Evolutionary conservation across 2,329 filamentous ascomycete genomes (phyloP).

Genomic region (Verruconis gallopava): DNA sequence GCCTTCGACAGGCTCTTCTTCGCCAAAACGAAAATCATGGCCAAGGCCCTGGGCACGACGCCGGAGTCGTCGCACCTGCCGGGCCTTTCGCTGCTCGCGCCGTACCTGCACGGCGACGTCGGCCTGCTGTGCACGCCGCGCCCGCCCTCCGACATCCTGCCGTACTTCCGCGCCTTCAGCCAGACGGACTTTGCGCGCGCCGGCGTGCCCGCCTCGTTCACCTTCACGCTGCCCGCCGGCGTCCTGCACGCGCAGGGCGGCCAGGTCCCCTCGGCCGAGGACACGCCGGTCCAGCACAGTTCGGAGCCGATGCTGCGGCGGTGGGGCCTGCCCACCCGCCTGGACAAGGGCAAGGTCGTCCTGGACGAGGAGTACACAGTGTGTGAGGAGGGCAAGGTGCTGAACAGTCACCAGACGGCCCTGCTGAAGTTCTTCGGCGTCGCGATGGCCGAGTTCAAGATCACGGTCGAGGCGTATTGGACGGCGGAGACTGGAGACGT

Average conservation of each 20-base stretch:
- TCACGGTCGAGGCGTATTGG: conserved; percentile 57
- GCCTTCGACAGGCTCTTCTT: conserved; percentile 65
- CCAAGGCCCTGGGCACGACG: conserved; percentile 73
- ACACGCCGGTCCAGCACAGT: conserved; percentile 75
- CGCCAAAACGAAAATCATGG: conserved; percentile 98
- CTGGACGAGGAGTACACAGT: conserved; percentile 62
- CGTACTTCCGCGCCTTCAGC: conserved; percentile 59
- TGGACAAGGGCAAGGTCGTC: conserved; percentile 79
- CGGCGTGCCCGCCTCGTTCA: conserved; percentile 59
- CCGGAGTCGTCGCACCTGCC: conserved; percentile 69
- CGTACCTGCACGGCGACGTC: conserved; percentile 66
- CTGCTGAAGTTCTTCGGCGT: conserved; percentile 89
- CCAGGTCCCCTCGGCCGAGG: conserved; percentile 65
- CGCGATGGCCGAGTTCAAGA: conserved; percentile 78
- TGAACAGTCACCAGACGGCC: conserved; percentile 87
- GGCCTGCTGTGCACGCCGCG: conserved; percentile 86
- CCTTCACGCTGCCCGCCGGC: conserved; percentile 73
- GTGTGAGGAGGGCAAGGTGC: conserved; percentile 69
- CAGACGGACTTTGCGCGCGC: conserved; percentile 86
- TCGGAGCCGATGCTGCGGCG: conserved; percentile 83
- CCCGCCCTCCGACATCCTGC: conserved; percentile 48
- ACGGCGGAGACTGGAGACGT: conserved; percentile 1
- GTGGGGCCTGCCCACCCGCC: conserved; percentile 75
- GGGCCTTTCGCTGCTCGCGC: conserved; percentile 57
- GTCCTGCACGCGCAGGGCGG: conserved; percentile 66